Evolutionary conservation across 1,284 basidiomycete species (phyloP), one percentile per base, ranked within the genome.

Genomic region (Agroathelia rolfsii): DNA sequence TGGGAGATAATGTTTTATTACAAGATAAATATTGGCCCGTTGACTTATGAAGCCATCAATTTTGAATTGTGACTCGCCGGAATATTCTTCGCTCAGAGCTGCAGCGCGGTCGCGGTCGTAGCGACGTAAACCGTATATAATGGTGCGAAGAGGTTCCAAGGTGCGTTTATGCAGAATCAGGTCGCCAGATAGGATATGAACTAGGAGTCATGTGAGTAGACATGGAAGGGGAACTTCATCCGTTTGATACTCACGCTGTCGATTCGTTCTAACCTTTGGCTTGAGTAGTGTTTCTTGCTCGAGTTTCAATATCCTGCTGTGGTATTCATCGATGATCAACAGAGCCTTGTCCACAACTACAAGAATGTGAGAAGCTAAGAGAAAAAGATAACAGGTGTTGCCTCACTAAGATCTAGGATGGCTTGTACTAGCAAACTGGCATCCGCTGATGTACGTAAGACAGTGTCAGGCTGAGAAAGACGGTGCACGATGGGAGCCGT

Each of bases 151-250:
- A 5, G 49, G 49, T 11, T 34, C 41, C 11, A 50, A 36, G n/a
- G 49, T 49, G 11, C 48, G 41, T 33, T 51, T 50, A 25, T 44
- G 45, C 25, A 46, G 29, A 10, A 43, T 43, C 12, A 51, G 30
- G 37, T 51, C 49, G 7, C 47, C 49, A n/a, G 46, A 48, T 9
- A 48, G 39, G 21, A 51, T 49, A 36, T 51, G 49, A 32, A 51
- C 48, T 49, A 16, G 15, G 15, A 18, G 16, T 10, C 7, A 23
- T 14, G 12, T 19, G 10, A 22, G 22, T 17, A 22, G 9, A 24
- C 11, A 15, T 18, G 24, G 13, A 29, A 17, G 16, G 19, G 13
- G 21, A 8, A 27, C 10, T 1, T 8, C 5, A 10, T n/a, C n/a
- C n/a, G n/a, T n/a, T 23, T 11, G 34, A n/a, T 15, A 40, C 48